Conservation (phyloP, 331 rosid genomes). For the Quercus phellos region DNA sequence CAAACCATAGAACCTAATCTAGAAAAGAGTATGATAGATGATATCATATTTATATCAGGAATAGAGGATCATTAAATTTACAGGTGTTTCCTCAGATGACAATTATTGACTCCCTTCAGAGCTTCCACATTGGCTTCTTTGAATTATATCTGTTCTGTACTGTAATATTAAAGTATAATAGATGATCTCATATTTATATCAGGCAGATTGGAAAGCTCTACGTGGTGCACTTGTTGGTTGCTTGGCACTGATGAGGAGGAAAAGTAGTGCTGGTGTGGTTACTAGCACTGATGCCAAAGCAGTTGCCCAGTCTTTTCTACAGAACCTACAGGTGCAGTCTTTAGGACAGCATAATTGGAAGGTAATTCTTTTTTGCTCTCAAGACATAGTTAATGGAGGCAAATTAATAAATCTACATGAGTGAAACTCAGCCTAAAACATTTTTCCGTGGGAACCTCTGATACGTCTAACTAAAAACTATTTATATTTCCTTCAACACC, state of each 20-base stretch:
- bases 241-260: slow-evolving; percentile 76
- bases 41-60: no score
- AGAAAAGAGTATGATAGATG: no score
- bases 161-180: not conserved
- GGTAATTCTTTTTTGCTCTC: slow-evolving; percentile 35
- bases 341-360: slow-evolving; percentile 83
- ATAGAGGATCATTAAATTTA: no score
- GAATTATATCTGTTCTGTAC: not conserved
- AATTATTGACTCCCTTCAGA: not conserved
- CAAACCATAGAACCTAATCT: no score
- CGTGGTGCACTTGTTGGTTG: slow-evolving; percentile 93
- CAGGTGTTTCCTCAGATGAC: no score
- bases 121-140: not conserved
- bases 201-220: slow-evolving; percentile 98
- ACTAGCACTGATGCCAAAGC: slow-evolving; percentile 64
- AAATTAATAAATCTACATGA: slow-evolving; percentile 1
- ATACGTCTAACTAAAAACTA: not conserved
- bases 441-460: not conserved
- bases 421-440: not conserved
- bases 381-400: slow-evolving; percentile 1
- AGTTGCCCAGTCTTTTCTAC: slow-evolving; percentile 54
- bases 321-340: slow-evolving; percentile 74
- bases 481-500: not conserved
- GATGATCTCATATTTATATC: slow-evolving; percentile 30
- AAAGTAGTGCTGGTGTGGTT: slow-evolving; percentile 48